Evolutionary conservation across 257 asterid species (phyloP).

Genomic region (Hygrophila difformis): DNA sequence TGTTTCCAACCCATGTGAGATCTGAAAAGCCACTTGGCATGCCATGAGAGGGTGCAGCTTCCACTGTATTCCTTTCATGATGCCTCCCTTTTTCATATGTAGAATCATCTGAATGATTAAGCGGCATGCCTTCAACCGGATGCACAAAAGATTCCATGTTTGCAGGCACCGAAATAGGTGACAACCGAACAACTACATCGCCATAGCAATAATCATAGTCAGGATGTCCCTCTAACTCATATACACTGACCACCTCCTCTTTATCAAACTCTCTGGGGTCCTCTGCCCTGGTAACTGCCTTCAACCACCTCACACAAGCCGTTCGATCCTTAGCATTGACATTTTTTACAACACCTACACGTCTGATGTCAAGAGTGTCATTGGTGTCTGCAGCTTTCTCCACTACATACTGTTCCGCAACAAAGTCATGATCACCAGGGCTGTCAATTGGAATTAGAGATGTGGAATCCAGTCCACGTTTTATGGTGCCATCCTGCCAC

Average conservation of each 20-base stretch:
- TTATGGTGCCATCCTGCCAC: slow-evolving; percentile 91
- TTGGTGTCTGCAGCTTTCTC: slow-evolving; percentile 84
- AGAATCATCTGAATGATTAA: slow-evolving; percentile 27
- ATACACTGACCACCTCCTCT: slow-evolving; percentile 43
- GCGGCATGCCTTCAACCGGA: slow-evolving; percentile 26
- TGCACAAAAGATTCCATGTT: slow-evolving; percentile 22
- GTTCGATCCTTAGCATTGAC: slow-evolving; percentile 51
- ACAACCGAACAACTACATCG: slow-evolving; percentile 87
- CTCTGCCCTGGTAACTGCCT: slow-evolving; percentile 73
- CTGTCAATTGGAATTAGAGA: slow-evolving; percentile 79
- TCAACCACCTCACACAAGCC: slow-evolving; percentile 88
- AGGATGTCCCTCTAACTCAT: slow-evolving; percentile 98
- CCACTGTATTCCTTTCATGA: slow-evolving; percentile 23
- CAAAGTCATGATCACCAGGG: slow-evolving; percentile 98
- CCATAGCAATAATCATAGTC: slow-evolving; percentile 98
- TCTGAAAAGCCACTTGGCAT: slow-evolving; percentile 48
- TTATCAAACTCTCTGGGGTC: slow-evolving; percentile 80
- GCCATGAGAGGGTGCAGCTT: slow-evolving; percentile 29
- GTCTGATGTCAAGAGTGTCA: slow-evolving; percentile 51
- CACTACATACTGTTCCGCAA: slow-evolving; percentile 93
- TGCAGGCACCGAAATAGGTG: slow-evolving; percentile 52
- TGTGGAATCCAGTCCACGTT: slow-evolving; percentile 49
- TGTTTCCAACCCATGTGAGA: slow-evolving; percentile 97
- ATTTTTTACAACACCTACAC: slow-evolving; percentile 81
- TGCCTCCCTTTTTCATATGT: slow-evolving; percentile 23